Evolutionary conservation across 148 eudicot genomes (phyloP).

Genomic region (Limonium bicolor): DNA sequence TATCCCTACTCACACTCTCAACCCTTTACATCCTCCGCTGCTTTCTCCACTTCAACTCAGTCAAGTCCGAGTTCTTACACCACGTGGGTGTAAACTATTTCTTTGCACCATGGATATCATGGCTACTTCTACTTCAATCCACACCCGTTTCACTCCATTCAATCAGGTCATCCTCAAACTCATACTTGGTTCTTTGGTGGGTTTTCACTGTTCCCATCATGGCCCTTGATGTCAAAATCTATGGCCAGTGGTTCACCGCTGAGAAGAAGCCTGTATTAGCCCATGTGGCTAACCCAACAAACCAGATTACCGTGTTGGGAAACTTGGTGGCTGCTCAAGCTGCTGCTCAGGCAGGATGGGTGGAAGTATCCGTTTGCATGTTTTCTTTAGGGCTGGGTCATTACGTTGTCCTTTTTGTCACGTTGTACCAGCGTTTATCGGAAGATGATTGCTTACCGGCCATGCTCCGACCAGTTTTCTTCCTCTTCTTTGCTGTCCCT

Average conservation of each 20-base stretch:
- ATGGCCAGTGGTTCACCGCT: constrained; percentile 57
- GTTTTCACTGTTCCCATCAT: constrained; percentile 27
- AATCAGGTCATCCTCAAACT: constrained; percentile 7
- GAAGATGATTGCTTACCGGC: constrained; percentile 32
- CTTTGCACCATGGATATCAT: constrained; percentile 30
- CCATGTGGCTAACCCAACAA: constrained; percentile 41
- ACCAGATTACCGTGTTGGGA: constrained; percentile 40
- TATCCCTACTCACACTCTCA: constrained; percentile 18
- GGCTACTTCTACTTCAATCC: constrained; percentile 25
- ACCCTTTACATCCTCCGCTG: constrained; percentile 27
- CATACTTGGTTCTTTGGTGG: constrained; percentile 25
- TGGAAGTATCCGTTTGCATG: constrained; percentile 23
- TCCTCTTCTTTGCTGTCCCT: constrained; percentile 42
- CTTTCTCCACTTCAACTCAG: constrained; percentile 27
- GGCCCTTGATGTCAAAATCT: constrained; percentile 40
- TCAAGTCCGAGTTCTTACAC: constrained; percentile 33
- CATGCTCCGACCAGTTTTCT: constrained; percentile 39
- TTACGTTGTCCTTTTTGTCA: constrained; percentile 39
- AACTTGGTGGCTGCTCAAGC: constrained; percentile 30
- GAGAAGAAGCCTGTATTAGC: constrained; percentile 34
- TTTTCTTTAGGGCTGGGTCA: constrained; percentile 25
- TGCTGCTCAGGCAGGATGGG: constrained; percentile 25
- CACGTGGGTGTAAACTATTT: constrained; percentile 24
- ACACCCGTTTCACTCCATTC: constrained; percentile 12
- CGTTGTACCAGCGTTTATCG: constrained; percentile 38